Evolutionary conservation across 306 rosid species (phyloP).

Genomic region (Pterocarpus macrocarpus): DNA sequence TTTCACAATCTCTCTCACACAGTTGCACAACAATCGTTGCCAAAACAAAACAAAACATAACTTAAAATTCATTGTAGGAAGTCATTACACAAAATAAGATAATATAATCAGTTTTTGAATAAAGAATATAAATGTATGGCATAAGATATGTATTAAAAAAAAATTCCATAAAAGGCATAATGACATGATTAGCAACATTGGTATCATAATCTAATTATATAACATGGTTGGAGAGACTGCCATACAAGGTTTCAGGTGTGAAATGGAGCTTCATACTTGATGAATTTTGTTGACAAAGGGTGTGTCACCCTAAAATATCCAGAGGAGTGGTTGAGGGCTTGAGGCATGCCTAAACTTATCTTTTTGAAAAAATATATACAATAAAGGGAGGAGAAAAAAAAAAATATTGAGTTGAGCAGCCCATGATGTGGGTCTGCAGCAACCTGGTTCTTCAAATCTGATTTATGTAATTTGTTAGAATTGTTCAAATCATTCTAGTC

Average conservation of each 20-base stretch:
- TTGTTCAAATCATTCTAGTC: neutral
- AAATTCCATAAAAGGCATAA: neutral
- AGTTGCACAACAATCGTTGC: slow-evolving; percentile 18
- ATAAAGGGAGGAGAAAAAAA: neutral
- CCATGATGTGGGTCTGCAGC: neutral
- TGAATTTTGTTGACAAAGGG: neutral
- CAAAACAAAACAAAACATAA: neutral
- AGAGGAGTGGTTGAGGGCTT: slow-evolving; percentile 1
- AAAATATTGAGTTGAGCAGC: neutral
- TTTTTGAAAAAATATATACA: neutral
- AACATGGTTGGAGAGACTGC: neutral
- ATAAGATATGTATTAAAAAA: neutral
- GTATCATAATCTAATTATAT: neutral
- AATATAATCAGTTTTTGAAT: neutral
- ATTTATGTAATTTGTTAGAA: slow-evolving; percentile 1
- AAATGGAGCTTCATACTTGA: neutral
- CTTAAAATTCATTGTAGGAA: neutral
- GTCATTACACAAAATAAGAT: neutral
- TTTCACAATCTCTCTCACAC: neutral
- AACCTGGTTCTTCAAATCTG: slow-evolving; percentile 13
- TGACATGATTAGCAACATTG: slow-evolving; percentile 1
- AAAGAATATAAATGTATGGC: neutral
- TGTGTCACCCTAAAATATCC: neutral
- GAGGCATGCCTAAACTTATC: neutral
- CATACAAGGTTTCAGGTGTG: slow-evolving; percentile 11